Percentiles rank a stretch among this genome's conserved stretches.
Conservation (phyloP, 169 alveolate species). For the Plasmodium vivax region DNA sequence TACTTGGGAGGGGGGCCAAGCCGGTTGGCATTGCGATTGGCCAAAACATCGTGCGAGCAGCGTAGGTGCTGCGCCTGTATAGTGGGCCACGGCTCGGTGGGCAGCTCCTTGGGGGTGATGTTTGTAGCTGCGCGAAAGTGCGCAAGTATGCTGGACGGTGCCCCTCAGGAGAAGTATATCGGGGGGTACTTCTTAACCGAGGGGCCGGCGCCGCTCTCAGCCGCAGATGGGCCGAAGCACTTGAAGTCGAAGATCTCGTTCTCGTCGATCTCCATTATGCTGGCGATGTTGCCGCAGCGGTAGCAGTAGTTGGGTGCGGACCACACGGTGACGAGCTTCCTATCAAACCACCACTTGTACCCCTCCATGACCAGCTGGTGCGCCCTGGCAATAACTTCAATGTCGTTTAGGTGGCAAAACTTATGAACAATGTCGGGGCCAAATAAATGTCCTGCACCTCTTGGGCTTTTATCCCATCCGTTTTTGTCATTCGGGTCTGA, state of each 20-base stretch:
- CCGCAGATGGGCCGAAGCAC: constrained; percentile 35
- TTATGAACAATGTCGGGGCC: constrained; percentile 96
- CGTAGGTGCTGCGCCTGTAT: background rate
- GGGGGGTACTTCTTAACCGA: constrained; percentile 39
- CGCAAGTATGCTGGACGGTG: background rate
- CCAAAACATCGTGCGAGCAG: background rate
- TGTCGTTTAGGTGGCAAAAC: constrained; percentile 95
- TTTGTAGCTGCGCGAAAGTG: no score
- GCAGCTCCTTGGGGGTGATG: no score
- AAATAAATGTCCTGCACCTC: constrained; percentile 99
- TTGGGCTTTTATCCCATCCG: constrained; percentile 96
- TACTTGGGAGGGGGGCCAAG: background rate
- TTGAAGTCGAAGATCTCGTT: constrained; percentile 31
- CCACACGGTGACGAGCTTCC: constrained; percentile 96
- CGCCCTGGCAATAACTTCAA: constrained; percentile 98
- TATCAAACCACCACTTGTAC: constrained; percentile 95
- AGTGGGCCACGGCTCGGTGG: no score
- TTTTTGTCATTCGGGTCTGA: constrained; percentile 94
- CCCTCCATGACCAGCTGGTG: constrained; percentile 99
- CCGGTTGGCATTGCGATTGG: background rate
- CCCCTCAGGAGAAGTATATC: constrained; percentile 25
- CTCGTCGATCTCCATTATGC: constrained; percentile 97
- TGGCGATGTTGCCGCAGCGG: constrained; percentile 99
- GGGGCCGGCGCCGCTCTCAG: background rate
- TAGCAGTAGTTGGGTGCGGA: constrained; percentile 99